A percentile compares a stretch with the other conserved stretches of the same genome.
phyloP scores from a whole-genome alignment of 352 stramenopile species.

The Phytophthora pini region DNA sequence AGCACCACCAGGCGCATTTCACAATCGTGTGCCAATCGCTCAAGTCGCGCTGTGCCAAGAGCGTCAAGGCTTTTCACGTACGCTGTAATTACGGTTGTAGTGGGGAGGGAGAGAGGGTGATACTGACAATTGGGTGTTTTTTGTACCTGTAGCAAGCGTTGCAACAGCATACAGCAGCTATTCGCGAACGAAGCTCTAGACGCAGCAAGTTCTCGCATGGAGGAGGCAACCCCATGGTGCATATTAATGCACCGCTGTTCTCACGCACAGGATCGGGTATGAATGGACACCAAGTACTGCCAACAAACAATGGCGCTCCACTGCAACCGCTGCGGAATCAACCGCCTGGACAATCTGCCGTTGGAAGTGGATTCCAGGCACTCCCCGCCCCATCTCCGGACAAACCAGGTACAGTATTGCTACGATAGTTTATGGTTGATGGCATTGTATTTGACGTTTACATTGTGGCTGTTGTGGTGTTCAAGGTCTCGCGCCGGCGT shows the following conservation, averaged over 20 bases:
- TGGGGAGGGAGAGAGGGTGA: background rate
- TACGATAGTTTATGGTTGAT: conserved; percentile 3
- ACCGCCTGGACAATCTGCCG: conserved; percentile 13
- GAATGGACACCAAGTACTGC: conserved; percentile 27
- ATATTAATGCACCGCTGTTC: conserved; percentile 84
- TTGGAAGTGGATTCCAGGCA: conserved; percentile 26
- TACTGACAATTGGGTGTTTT: conserved; percentile 9
- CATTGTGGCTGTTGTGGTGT: background rate
- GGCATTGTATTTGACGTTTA: background rate
- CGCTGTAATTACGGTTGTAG: conserved; percentile 12
- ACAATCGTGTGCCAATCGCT: conserved; percentile 79
- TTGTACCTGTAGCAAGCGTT: conserved; percentile 53
- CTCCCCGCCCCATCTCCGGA: conserved; percentile 17
- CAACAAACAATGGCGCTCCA: conserved; percentile 26
- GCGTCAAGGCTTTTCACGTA: conserved; percentile 82
- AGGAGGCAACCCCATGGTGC: conserved; percentile 75
- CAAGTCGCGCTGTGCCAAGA: conserved; percentile 83
- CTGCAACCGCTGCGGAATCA: conserved; percentile 35
- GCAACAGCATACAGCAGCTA: conserved; percentile 68
- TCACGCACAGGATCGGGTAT: conserved; percentile 43
- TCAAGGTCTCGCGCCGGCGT: conserved; percentile 17
- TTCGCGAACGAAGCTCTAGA: conserved; percentile 77
- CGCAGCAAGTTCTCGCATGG: conserved; percentile 85
- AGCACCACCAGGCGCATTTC: conserved; percentile 86
- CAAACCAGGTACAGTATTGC: conserved; percentile 31